These are phyloP conservation scores for Xylaria acuta DNA, from an alignment of 495 filamentous ascomycete genomes.

Conservation along the genomic window DNA sequence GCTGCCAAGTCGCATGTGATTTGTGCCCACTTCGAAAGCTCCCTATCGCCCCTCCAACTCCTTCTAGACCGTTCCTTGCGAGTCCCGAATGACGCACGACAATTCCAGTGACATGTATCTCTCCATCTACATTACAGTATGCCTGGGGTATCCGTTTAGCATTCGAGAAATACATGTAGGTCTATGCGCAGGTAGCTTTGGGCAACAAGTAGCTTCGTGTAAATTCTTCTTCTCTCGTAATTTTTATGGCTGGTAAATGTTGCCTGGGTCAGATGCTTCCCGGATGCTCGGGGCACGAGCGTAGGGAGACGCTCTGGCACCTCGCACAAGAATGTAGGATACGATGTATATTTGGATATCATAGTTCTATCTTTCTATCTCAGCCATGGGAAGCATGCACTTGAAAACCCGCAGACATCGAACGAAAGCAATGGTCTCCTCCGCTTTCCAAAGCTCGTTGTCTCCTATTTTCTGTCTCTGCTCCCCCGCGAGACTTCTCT, in stretches of 20 bases:
- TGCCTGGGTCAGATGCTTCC: not conserved
- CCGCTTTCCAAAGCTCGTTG: conserved; percentile 27
- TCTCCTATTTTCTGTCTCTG: conserved; percentile 4
- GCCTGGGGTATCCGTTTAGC: not conserved
- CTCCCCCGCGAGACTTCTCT: not conserved
- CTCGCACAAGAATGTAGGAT: not conserved
- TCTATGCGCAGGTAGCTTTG: not conserved
- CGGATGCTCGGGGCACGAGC: not conserved
- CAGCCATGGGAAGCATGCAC: conserved; percentile 15
- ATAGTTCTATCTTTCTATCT: conserved; percentile 12
- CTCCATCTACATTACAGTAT: conserved; percentile 7
- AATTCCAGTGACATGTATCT: not conserved
- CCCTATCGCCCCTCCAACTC: not conserved
- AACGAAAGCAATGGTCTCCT: conserved; percentile 17
- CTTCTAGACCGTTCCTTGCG: conserved; percentile 8
- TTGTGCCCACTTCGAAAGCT: conserved; percentile 20
- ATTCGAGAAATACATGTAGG: not conserved
- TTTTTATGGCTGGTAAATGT: not conserved
- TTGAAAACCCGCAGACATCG: conserved; percentile 6
- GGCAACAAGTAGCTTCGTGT: not conserved
- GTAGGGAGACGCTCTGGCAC: not conserved
- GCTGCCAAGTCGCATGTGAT: conserved; percentile 26
- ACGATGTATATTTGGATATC: conserved; percentile 13
- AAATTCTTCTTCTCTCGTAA: not conserved
- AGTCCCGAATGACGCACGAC: conserved; percentile 18